Conservation (phyloP, 805 yeast species). For the Trichomonascus vanleenenianus region DNA sequence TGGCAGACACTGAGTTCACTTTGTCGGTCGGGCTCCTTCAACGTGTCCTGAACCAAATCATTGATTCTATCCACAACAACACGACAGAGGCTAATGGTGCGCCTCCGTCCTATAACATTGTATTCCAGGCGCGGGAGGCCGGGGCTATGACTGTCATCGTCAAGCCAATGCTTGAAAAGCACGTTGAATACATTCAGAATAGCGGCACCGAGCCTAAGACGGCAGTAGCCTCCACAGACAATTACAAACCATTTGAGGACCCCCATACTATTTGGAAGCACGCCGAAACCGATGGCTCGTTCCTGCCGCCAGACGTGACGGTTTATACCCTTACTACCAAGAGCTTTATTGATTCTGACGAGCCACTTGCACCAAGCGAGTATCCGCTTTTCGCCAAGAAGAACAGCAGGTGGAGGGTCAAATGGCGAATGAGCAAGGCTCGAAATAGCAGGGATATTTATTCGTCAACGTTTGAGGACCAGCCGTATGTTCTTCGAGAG, state of each 20-base stretch:
- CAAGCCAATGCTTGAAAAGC: slow-evolving; percentile 22
- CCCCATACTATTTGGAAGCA: slow-evolving; percentile 15
- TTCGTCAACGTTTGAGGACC: slow-evolving; percentile 15
- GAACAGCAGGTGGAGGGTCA: slow-evolving; percentile 28
- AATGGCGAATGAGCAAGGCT: slow-evolving; percentile 17
- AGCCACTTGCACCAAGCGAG: slow-evolving; percentile 18
- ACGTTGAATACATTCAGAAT: slow-evolving; percentile 20
- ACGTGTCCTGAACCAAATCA: slow-evolving; percentile 36
- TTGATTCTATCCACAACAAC: slow-evolving; percentile 25
- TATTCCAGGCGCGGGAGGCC: slow-evolving; percentile 16
- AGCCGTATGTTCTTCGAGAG: slow-evolving; percentile 4
- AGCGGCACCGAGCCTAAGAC: slow-evolving; percentile 9
- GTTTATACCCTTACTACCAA: slow-evolving; percentile 18
- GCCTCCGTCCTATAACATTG: slow-evolving; percentile 19
- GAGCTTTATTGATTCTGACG: slow-evolving; percentile 17
- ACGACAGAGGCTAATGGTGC: slow-evolving; percentile 34
- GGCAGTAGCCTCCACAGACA: neutral
- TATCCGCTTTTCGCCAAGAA: slow-evolving; percentile 21
- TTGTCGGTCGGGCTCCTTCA: slow-evolving; percentile 48
- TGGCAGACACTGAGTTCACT: slow-evolving; percentile 66
- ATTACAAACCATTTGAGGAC: slow-evolving; percentile 8
- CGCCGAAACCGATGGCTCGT: slow-evolving; percentile 4
- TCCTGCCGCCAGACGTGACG: slow-evolving; percentile 16
- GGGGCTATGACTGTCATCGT: slow-evolving; percentile 23
- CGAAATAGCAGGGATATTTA: slow-evolving; percentile 13